These are phyloP conservation scores for Rhodotorula sphaerocarpa DNA, from an alignment of 768 basidiomycete species.

Conservation along the genomic window DNA sequence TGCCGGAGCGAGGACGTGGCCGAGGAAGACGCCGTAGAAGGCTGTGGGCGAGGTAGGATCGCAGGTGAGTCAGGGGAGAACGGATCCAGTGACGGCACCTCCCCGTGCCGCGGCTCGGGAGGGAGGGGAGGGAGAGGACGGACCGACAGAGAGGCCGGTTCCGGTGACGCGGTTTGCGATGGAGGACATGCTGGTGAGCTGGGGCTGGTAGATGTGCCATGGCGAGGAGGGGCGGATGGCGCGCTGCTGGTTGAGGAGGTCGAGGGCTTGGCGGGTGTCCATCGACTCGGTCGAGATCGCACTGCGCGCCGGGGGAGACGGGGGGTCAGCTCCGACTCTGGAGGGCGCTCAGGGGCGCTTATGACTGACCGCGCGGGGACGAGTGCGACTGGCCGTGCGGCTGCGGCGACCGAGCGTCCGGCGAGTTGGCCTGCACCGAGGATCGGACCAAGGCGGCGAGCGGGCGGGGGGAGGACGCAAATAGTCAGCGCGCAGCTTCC, in stretches of 20 bases:
- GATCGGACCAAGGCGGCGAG: neutral
- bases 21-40: constrained; percentile 77
- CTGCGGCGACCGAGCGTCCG: constrained; percentile 6
- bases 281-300: constrained; percentile 42
- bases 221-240: constrained; percentile 81
- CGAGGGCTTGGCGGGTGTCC: constrained; percentile 41
- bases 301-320: constrained; percentile 15
- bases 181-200: constrained; percentile 80
- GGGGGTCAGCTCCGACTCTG: no score
- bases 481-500: neutral
- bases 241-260: constrained; percentile 79
- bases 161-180: constrained; percentile 85
- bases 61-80: neutral
- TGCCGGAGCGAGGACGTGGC: constrained; percentile 72
- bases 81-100: constrained; percentile 5
- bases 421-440: constrained; percentile 6
- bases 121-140: constrained; percentile 19
- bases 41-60: constrained; percentile 47
- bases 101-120: no score
- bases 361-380: constrained; percentile 11
- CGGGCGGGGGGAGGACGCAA: neutral
- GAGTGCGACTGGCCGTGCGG: constrained; percentile 4
- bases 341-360: neutral
- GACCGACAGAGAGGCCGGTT: constrained; percentile 65
- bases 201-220: constrained; percentile 88